Evolutionary conservation across 1,284 basidiomycete genomes (phyloP), one percentile per base, ranked within the genome.

Genomic region (Apiotrichum sp.): DNA sequence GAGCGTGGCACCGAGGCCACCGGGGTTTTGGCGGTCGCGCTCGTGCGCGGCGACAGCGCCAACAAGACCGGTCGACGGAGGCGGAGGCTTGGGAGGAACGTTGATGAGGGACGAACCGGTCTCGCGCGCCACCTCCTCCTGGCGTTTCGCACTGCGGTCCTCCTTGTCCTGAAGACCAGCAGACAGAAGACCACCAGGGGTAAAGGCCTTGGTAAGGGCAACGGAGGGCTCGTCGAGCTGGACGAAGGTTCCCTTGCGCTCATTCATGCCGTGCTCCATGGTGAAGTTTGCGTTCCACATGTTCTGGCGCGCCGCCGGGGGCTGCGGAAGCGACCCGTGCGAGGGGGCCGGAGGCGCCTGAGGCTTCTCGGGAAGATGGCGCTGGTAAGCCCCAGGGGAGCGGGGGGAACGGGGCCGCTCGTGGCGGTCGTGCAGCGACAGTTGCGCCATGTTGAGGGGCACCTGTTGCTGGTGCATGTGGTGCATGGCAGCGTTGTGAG

Each of bases 31-130:
- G 62, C 92, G 82, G 59, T 98, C 93, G 55, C 89, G 83, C 76
- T 98, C 93, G 74, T 96, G 92, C 16, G 88, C 89, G 32, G 91
- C 92, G 65, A 98, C 93, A 2, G 93, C 93, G 29, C 95, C 95
- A 47, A 98, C 83, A 39, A 98, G 82, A 40, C 96, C 96, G 38
- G 89, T 91, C 75, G 96, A 91, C 8, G 96, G 95, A 1, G 92
- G 91, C 4, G 91, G 92, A 0, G 93, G 92, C 74, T 96, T 96
- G 70, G 86, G 84, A 4, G 90, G 89, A 22, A 98, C 90, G 70
- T 93, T 93, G 77, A 98, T 86, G 55, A 98, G 81, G 9, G 89
- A 89, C 33, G 84, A 86, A 38, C 96, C 96, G 7, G 81, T 84
- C 74, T 93, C 91, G 46, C 93, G 82, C 6, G 95, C 95, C 11